Conservation (phyloP, 768 basidiomycete species). For the Hemileccinum impolitum region DNA sequence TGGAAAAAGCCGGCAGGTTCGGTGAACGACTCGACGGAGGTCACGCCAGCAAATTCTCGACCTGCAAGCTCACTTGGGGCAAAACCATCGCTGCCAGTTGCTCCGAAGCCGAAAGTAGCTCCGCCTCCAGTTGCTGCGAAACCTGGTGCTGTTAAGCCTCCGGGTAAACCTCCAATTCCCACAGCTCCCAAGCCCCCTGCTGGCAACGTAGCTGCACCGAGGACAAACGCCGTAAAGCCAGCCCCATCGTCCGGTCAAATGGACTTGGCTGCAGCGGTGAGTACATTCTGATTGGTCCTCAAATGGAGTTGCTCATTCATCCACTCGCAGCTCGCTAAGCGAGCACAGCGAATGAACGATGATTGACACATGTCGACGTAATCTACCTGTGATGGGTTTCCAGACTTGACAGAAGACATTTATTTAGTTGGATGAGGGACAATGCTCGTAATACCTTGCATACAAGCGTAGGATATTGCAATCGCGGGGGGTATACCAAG, state of each 20-base stretch:
- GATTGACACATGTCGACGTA: conserved; percentile 29
- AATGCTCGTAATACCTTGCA: conserved; percentile 11
- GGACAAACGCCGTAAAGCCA: conserved; percentile 39
- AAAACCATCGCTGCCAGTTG: conserved; percentile 59
- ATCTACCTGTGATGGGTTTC: neutral
- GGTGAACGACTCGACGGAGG: conserved; percentile 32
- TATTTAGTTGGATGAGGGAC: conserved; percentile 14
- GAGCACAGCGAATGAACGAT: conserved; percentile 64
- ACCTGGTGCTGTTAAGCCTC: conserved; percentile 46
- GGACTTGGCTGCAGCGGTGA: conserved; percentile 81
- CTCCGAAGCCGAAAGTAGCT: conserved; percentile 59
- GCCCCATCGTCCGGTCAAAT: conserved; percentile 56
- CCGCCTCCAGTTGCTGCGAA: conserved; percentile 58
- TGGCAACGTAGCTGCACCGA: conserved; percentile 34
- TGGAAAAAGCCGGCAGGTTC: conserved; percentile 61
- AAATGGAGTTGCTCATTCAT: neutral
- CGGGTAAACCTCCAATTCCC: conserved; percentile 62
- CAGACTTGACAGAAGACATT: conserved; percentile 4
- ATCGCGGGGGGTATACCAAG: conserved; percentile 25
- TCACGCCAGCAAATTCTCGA: conserved; percentile 45
- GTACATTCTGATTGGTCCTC: conserved; percentile 20
- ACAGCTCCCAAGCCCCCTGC: conserved; percentile 49
- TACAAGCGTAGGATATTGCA: conserved; percentile 12
- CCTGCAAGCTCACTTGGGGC: conserved; percentile 47
- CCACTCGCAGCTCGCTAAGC: conserved; percentile 61